Evolutionary conservation across 805 yeast genomes (phyloP).

Genomic region (Suhomyces faveliae): DNA sequence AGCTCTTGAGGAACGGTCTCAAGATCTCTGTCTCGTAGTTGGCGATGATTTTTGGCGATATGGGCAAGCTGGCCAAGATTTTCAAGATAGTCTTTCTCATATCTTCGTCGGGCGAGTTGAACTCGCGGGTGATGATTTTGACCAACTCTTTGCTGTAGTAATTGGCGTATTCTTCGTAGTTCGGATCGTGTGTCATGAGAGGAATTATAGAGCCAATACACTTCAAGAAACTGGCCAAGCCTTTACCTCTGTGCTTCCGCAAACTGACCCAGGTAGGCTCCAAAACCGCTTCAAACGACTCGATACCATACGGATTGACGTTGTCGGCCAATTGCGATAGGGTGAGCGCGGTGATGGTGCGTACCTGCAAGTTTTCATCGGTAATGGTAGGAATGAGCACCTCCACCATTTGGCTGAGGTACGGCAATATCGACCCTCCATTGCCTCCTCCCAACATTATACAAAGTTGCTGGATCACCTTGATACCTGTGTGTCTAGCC

Average conservation of each 20-base stretch:
- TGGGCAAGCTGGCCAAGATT: conserved; percentile 65
- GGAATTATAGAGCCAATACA: conserved; percentile 82
- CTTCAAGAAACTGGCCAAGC: conserved; percentile 70
- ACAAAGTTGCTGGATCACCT: conserved; percentile 74
- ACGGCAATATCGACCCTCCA: conserved; percentile 59
- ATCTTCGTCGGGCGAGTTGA: conserved; percentile 80
- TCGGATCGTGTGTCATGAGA: conserved; percentile 60
- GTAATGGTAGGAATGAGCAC: conserved; percentile 57
- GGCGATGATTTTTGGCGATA: conserved; percentile 55
- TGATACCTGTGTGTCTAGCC: conserved; percentile 80
- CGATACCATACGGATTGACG: conserved; percentile 85
- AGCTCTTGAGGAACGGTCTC: conserved; percentile 61
- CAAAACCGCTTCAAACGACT: conserved; percentile 70
- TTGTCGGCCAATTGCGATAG: conserved; percentile 76
- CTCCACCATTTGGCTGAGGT: conserved; percentile 60
- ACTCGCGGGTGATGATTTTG: conserved; percentile 66
- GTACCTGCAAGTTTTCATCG: conserved; percentile 67
- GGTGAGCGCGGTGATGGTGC: conserved; percentile 70
- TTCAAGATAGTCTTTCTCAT: conserved; percentile 72
- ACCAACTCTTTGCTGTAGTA: conserved; percentile 77
- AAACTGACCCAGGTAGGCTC: conserved; percentile 84
- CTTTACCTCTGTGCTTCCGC: conserved; percentile 70
- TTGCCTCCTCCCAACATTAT: conserved; percentile 62
- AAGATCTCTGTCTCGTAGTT: conserved; percentile 51
- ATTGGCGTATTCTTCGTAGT: conserved; percentile 66